Percentiles rank a stretch among this genome's conserved stretches.
These are phyloP conservation scores for Cytospora chrysosperma DNA, from an alignment of 2,329 filamentous ascomycete species.

Conservation along the genomic window DNA sequence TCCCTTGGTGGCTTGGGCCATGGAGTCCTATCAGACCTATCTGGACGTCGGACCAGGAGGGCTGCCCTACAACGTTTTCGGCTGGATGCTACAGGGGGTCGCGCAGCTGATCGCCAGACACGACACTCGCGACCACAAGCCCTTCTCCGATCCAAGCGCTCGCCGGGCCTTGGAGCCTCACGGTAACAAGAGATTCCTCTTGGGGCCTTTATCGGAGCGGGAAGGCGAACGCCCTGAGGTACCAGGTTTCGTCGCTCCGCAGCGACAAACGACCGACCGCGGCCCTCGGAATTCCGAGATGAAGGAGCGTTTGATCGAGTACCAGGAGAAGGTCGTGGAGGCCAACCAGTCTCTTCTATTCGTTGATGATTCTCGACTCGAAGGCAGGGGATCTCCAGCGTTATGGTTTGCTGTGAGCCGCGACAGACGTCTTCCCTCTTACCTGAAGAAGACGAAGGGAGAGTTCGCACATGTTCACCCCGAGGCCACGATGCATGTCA, in stretches of 20 bases:
- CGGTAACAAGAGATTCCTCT: slow-evolving; percentile 29
- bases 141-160: slow-evolving; percentile 27
- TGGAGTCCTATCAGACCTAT: slow-evolving; percentile 38
- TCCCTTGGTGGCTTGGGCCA: slow-evolving; percentile 27
- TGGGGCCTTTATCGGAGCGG: slow-evolving; percentile 25
- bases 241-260: slow-evolving; percentile 37
- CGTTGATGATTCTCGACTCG: slow-evolving; percentile 33
- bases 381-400: slow-evolving; percentile 31
- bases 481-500: slow-evolving; percentile 40
- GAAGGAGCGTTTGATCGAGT: slow-evolving; percentile 28
- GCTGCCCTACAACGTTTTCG: slow-evolving; percentile 41
- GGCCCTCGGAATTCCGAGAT: slow-evolving; percentile 25
- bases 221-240: slow-evolving; percentile 33
- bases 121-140: slow-evolving; percentile 35
- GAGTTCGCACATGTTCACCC: slow-evolving; percentile 41
- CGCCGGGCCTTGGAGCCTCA: slow-evolving; percentile 29
- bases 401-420: slow-evolving; percentile 32
- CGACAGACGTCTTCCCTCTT: slow-evolving; percentile 20
- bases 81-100: slow-evolving; percentile 40
- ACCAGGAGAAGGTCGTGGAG: slow-evolving; percentile 28
- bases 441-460: slow-evolving; percentile 27
- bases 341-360: slow-evolving; percentile 34
- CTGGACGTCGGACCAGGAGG: slow-evolving; percentile 44
- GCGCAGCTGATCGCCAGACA: slow-evolving; percentile 35
- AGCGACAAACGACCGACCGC: slow-evolving; percentile 37